Base-by-base conservation (phyloP, 441 rosid genomes). In the Gossypium armourianum region DNA sequence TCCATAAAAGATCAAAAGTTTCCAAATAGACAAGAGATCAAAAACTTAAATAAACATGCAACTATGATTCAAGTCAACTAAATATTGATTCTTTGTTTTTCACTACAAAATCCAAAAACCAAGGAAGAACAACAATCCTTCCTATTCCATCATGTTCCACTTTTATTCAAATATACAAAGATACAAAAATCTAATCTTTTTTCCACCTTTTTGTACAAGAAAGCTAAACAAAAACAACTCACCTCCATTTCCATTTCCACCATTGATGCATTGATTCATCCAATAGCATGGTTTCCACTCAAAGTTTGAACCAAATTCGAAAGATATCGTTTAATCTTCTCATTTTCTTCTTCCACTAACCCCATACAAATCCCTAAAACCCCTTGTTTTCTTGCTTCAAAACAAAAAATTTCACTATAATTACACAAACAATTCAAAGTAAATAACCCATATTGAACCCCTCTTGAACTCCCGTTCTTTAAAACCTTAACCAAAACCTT, bases 261-360 rank as follows among this genome's bases (percentile, higher is more conserved):
- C 47, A 54, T 2, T 8, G 4, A 55, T 26, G 49, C 45, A 5
- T 20, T 43, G 56, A 50, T 50, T 90, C 85, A 85, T 53, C 76
- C 74, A 72, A 68, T 55, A 50, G 67, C 61, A 29, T 73, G 72
- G 67, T 74, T 70, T 32, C 86, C 85, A 47, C 76, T 77, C 58
- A 92, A 75, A 47, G 85, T 87, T 74, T 79, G 87, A 50, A 90
- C 77, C 79, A 94, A 83, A 64, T 53, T 83, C 12, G 83, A 76
- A 49, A 90, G 87, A 77, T 86, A 88, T 69, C 87, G 87, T 63
- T 86, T 79, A 66, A 90, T 73, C 86, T 90, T 92, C 76, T 90
- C 97, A 79, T 89, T 85, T 23, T 92, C 96, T 74, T 83, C 89
- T 74, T 85, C 85, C 82, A 86, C 64, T 75, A 90, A 81, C 65